These are phyloP conservation scores for Solanum hybrid DNA, from an alignment of 305 asterid species.

Conservation along the genomic window DNA sequence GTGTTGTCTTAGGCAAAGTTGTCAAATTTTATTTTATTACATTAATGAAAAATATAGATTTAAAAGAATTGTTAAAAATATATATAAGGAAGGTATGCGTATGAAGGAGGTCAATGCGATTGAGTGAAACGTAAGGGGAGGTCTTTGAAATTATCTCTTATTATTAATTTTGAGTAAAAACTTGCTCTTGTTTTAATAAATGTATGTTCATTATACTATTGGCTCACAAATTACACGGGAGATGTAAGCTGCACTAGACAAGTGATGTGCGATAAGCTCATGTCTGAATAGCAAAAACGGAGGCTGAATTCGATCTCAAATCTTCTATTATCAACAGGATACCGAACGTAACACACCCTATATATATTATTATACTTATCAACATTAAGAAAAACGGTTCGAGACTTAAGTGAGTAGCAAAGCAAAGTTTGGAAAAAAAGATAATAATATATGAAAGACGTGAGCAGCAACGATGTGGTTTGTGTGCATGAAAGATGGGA, in stretches of 20 bases:
- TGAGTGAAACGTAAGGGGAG: background rate
- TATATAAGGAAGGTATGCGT: background rate
- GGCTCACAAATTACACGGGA: too few species aligned
- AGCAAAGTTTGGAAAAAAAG: background rate
- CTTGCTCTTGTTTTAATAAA: background rate
- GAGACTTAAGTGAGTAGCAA: background rate
- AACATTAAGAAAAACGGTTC: background rate
- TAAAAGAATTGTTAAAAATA: too few species aligned
- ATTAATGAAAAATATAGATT: too few species aligned
- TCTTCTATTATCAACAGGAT: too few species aligned
- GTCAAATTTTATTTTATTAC: background rate
- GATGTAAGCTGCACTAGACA: too few species aligned
- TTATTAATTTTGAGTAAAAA: too few species aligned
- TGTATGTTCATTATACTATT: too few species aligned
- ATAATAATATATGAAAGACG: background rate
- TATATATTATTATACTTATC: background rate
- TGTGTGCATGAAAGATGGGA: background rate
- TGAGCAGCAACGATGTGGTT: background rate
- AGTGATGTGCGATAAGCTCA: too few species aligned
- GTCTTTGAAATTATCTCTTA: too few species aligned
- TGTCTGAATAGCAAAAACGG: too few species aligned
- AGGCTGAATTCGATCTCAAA: too few species aligned
- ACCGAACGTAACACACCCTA: background rate
- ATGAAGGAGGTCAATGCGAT: background rate
- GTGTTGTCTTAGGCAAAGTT: background rate